Base-by-base conservation (phyloP, 257 asterid genomes). In the Prunella vulgaris region DNA sequence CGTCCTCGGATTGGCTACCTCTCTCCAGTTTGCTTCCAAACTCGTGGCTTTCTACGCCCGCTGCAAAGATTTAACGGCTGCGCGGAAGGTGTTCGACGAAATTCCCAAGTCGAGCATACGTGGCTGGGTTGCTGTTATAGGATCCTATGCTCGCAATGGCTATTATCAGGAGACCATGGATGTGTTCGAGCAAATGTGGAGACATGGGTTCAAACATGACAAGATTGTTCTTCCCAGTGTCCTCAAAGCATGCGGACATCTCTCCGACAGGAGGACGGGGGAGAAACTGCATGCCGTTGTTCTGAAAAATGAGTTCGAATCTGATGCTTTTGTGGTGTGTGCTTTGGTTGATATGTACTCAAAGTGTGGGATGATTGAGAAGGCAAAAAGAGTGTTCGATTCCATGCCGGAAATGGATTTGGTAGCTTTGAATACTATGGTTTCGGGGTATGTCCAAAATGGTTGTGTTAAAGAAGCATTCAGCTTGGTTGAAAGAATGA, bases 161-260 rank as follows among this genome's bases (percentile, higher is more conserved):
- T 75, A 75, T 66, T 81, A 84, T 37, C 75, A 72, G 60, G 91
- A 84, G 64, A 83, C 88, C 20, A 70, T 90, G 80, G 17, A 63
- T 21, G 58, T 62, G 30, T 86, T 90, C 53, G 54, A 21, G 10
- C 76, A 77, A 42, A 82, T 88, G 93, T 88, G 32, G 28, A 76
- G 24, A 64, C 64, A 63, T 58, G 82, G 88, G 15, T 30, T 64
- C 15, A 72, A 64, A 15, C 75, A 73, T 18, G 85, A 82, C 75
- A 72, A 79, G 60, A 79, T 81, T 61, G 85, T 83, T 32, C 60
- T 87, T 60, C 96, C 97, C 21, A 90, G 95, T 72, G 80, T 86
- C 25, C 88, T 90, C 4, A 90, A 86, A 80, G 88, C 92, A 33
- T 86, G 95, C n/a, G 88, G 86, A 5, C 89, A 87, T 1, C 85